These are phyloP conservation scores for Trichoderma brevicompactum DNA, from an alignment of 2,329 filamentous ascomycete species.

Conservation along the genomic window DNA sequence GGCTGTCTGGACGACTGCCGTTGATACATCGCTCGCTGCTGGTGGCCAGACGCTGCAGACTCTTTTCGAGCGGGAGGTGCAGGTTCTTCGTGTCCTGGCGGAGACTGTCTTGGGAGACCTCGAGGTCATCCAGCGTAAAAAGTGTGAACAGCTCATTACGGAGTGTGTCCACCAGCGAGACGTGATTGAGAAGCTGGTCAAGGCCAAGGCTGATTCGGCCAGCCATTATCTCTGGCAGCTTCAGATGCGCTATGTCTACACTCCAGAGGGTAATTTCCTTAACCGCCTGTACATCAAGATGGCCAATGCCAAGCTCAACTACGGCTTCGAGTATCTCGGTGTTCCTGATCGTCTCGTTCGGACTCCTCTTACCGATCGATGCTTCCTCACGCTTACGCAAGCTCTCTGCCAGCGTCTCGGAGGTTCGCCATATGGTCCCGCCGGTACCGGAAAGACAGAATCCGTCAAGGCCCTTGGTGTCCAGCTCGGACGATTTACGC, in stretches of 20 bases:
- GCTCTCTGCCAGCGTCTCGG: slow-evolving; percentile 92
- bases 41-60: slow-evolving; percentile 71
- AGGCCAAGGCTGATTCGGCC: slow-evolving; percentile 72
- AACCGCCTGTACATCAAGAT: slow-evolving; percentile 89
- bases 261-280: slow-evolving; percentile 76
- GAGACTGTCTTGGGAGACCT: slow-evolving; percentile 89
- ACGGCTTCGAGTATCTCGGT: slow-evolving; percentile 97
- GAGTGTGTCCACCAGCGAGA: slow-evolving; percentile 98
- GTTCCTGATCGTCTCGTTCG: slow-evolving; percentile 95
- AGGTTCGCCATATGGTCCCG: slow-evolving; percentile 95
- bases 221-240: slow-evolving; percentile 91
- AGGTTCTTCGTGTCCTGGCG: slow-evolving; percentile 83
- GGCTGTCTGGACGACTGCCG: slow-evolving; percentile 87
- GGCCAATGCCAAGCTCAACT: slow-evolving; percentile 93
- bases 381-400: slow-evolving; percentile 96
- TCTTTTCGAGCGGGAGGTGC: slow-evolving; percentile 81
- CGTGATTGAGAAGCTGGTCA: slow-evolving; percentile 82
- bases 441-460: slow-evolving; percentile 98
- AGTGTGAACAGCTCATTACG: slow-evolving; percentile 98
- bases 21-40: slow-evolving; percentile 74
- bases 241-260: slow-evolving; percentile 96
- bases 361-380: slow-evolving; percentile 95
- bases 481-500: slow-evolving; percentile 93
- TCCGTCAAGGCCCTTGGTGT: slow-evolving; percentile 98
- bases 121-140: slow-evolving; percentile 84